Evolutionary conservation across 1,139 yeast genomes (phyloP), one percentile per base, ranked within the genome.

Genomic region (Pichia sp.): DNA sequence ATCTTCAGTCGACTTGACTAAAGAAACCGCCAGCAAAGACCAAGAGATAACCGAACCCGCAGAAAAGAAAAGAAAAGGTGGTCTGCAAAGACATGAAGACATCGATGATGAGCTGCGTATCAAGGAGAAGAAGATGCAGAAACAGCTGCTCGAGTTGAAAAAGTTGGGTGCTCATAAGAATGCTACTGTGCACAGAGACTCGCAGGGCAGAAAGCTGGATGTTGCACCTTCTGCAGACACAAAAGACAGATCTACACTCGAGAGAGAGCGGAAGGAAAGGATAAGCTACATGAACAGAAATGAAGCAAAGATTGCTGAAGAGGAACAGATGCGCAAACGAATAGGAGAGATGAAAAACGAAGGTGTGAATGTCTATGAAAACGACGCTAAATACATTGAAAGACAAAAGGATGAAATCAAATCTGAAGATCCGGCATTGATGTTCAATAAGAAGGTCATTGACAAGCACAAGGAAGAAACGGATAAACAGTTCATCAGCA

Each of bases 351-450:
- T 50, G 3, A 34, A 45, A 33, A 39, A 54, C 22, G 56, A 59
- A 18, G 65, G 58, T n/a, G 52, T 75, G 21, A 57, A 60, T 41
- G 60, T 66, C 47, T 59, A 61, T 39, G 68, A 66, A 10, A 65
- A 71, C 45, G 79, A 76, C 52, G 59, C 58, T 34, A 70, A 67
- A 35, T 63, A 72, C 40, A 74, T 77, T 47, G 59, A 62, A 10
- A 56, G 57, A 19, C 64, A 70, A 59, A 68, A 67, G 53, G 50
- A 58, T 4, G 64, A 60, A 45, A 65, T 66, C n/a, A 67, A 66
- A 31, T 73, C 74, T 43, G 89, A 86, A 38, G 97, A 90, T 61
- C 96, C 96, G 0, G 73, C 86, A 34, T 66, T 75, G 8, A 59
- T 72, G 12, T 83, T 82, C 54, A 59, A 68, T 44, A 54, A 51